Percentiles rank a stretch among this genome's conserved stretches.
phyloP scores from a whole-genome alignment of 371 early-diverging fungal genomes.

The Apophysomyces trapeziformis region DNA sequence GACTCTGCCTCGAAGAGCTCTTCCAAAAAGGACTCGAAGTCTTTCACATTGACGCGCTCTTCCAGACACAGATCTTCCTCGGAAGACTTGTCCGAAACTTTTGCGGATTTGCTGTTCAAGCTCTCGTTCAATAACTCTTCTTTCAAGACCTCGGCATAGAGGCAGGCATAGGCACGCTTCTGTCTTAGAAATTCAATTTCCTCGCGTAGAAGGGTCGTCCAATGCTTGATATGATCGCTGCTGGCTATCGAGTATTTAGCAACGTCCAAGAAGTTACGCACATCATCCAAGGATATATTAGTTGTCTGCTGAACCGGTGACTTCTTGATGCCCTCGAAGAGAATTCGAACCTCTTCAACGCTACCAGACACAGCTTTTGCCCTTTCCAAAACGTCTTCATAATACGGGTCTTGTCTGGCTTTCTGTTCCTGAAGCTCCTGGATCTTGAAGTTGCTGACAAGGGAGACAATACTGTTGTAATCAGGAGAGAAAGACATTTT shows the following conservation, averaged over 20 bases:
- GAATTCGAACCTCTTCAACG: constrained; percentile 2
- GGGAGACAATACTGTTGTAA: constrained; percentile 12
- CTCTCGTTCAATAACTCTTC: constrained; percentile 15
- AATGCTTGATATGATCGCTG: background rate
- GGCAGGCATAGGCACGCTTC: constrained; percentile 10
- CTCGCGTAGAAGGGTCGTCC: constrained; percentile 1
- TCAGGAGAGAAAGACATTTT: background rate
- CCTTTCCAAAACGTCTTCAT: constrained; percentile 2
- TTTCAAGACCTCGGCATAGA: constrained; percentile 17
- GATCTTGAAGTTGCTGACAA: constrained; percentile 19
- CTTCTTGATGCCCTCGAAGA: constrained; percentile 16
- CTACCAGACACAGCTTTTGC: constrained; percentile 7
- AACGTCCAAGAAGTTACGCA: constrained; percentile 1
- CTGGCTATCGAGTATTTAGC: constrained; percentile 4
- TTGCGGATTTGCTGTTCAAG: background rate
- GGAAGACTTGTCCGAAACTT: constrained; percentile 8
- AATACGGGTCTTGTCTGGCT: constrained; percentile 3
- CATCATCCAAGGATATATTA: constrained; percentile 6
- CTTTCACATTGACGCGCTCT: constrained; percentile 7
- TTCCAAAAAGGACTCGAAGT: background rate
- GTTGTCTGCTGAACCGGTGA: constrained; percentile 15
- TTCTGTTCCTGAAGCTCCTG: constrained; percentile 16
- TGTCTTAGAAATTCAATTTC: constrained; percentile 11
- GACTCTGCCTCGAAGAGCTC: constrained; percentile 4
- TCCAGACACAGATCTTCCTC: constrained; percentile 6